A percentile compares a stretch with the other conserved stretches of the same genome.
These are phyloP conservation scores for Exutisphaerella laricina DNA, from an alignment of 2,329 filamentous ascomycete genomes.

Conservation along the genomic window DNA sequence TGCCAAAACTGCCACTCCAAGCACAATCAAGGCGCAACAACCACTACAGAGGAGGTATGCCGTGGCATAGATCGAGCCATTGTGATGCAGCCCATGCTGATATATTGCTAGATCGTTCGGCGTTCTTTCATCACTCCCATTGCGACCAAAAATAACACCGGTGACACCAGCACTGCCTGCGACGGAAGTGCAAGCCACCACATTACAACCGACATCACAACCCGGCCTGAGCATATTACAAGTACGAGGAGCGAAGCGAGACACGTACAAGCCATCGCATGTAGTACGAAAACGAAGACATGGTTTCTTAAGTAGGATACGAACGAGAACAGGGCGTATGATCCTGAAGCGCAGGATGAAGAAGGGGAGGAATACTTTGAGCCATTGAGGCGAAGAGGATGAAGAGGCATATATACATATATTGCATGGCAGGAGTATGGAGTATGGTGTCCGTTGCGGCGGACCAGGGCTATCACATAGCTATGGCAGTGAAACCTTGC, in stretches of 20 bases:
- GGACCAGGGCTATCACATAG: no score
- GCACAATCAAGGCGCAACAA: background rate
- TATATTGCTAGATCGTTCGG: slow-evolving; percentile 17
- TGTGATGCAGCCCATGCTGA: background rate
- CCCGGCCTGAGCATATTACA: slow-evolving; percentile 36
- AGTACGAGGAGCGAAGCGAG: slow-evolving; percentile 45
- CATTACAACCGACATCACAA: slow-evolving; percentile 14
- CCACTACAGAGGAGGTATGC: slow-evolving; percentile 7
- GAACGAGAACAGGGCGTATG: slow-evolving; percentile 49
- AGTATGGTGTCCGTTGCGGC: background rate
- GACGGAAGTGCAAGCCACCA: slow-evolving; percentile 13
- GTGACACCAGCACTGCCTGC: slow-evolving; percentile 8
- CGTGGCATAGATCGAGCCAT: background rate
- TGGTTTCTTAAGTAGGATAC: slow-evolving; percentile 53
- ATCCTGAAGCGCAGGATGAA: slow-evolving; percentile 49
- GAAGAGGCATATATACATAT: background rate
- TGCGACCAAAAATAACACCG: slow-evolving; percentile 15
- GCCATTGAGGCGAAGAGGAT: slow-evolving; percentile 39
- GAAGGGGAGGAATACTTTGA: slow-evolving; percentile 50
- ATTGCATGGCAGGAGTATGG: background rate
- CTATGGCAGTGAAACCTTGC: no score
- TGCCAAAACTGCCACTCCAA: background rate
- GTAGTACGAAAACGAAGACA: slow-evolving; percentile 56
- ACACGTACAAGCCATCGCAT: slow-evolving; percentile 56
- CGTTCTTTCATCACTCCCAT: slow-evolving; percentile 18